Base-by-base conservation (phyloP, 768 basidiomycete genomes). In the Mycena amicta region DNA sequence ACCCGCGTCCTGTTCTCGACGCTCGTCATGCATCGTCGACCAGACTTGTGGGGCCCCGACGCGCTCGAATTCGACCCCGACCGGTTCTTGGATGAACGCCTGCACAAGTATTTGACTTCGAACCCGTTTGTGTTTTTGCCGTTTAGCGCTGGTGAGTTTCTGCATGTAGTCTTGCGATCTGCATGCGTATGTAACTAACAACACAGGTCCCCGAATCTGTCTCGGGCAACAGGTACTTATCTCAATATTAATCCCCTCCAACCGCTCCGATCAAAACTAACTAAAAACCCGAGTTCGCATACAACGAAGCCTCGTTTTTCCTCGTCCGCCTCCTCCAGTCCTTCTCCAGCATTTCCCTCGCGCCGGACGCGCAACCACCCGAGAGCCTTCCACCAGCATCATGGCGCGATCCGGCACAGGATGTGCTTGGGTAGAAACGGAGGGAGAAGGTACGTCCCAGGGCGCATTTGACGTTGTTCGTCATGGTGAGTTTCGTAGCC, bases 51-150 rank as follows among this genome's bases (percentile, higher is more conserved):
- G 55, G 55, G 55, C 22, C 55, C 55, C 49, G 55, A 49, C 28
- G 45, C 74, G 15, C 53, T 69, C 18, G 57, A 66, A 43, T 75
- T 74, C 37, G 75, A 75, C 31, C 74, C 74, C 2, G 71, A 76
- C 26, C 67, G 74, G 28, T 75, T 74, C 67, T 63, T 76, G 4
- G 75, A 75, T 25, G 67, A 69, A 13, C 68, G 75, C 22, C 51
- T 73, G 30, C 67, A 41, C 50, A 75, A 70, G 60, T 72, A 72
- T 23, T 11, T 25, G 5, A 49, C 11, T 8, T 13, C 47, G 25
- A 28, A 49, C 26, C 43, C 43, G 43, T 45, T 45, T 23, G 22
- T 45, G 11, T 37, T 37, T 18, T 18, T 37, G 33, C 33, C 33
- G 11, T 37, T 37, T 18, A 37, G 33, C 33, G 33, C 33, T n/a